Percentiles rank a stretch among this genome's conserved stretches.
These are phyloP conservation scores for Zopfochytrium polystomum DNA, from an alignment of 371 early-diverging fungal genomes.

Conservation along the genomic window DNA sequence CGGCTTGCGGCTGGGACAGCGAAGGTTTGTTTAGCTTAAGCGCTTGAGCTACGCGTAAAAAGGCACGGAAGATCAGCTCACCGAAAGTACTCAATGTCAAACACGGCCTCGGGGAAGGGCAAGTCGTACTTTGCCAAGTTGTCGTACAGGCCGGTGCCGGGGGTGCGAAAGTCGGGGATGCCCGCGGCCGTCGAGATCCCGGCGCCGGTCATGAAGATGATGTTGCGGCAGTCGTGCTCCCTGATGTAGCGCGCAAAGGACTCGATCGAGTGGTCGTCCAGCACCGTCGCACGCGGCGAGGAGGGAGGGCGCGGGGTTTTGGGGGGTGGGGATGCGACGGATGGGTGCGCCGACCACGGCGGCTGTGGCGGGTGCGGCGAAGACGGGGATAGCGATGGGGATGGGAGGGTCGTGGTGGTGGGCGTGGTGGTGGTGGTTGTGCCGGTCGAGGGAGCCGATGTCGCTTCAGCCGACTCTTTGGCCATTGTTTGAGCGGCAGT, in stretches of 20 bases:
- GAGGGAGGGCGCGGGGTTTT: neutral
- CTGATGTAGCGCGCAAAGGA: slow-evolving; percentile 28
- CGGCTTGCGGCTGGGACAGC: slow-evolving; percentile 44
- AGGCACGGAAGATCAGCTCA: slow-evolving; percentile 90
- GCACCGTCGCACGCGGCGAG: neutral
- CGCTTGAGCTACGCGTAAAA: slow-evolving; percentile 40
- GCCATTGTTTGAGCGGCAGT: too few species aligned
- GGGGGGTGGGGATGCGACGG: too few species aligned
- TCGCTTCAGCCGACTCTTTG: too few species aligned
- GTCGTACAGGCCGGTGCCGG: slow-evolving; percentile 90
- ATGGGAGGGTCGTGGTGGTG: too few species aligned
- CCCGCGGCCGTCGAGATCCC: slow-evolving; percentile 77
- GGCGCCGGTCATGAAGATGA: slow-evolving; percentile 18
- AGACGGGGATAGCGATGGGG: too few species aligned
- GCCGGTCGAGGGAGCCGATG: too few species aligned
- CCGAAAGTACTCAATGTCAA: slow-evolving; percentile 82
- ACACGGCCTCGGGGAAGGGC: slow-evolving; percentile 86
- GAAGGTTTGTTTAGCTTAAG: neutral
- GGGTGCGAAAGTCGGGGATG: slow-evolving; percentile 86
- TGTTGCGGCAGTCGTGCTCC: slow-evolving; percentile 37
- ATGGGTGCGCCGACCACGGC: too few species aligned
- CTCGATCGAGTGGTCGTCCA: slow-evolving; percentile 25
- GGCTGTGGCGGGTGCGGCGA: too few species aligned
- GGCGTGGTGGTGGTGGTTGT: too few species aligned
- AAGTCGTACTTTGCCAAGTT: slow-evolving; percentile 74